Percentiles rank a stretch among this genome's conserved stretches.
Evolutionary conservation across 192 early-diverging fungal species (phyloP).

Genomic region (Mycoemilia scoparia): DNA sequence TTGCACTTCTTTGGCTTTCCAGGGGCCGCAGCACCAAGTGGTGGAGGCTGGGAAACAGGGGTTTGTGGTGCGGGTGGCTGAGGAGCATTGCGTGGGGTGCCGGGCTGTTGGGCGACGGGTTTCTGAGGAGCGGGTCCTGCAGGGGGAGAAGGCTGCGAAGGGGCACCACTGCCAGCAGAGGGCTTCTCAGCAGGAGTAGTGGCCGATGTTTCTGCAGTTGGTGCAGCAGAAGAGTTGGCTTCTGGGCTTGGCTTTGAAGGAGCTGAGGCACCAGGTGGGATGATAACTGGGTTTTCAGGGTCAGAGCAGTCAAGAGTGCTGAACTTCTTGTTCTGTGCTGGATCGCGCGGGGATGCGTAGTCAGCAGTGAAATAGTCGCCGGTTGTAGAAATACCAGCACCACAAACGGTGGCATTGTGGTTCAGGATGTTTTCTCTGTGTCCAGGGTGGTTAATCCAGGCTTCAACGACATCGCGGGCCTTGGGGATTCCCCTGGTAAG

Average conservation of each 20-base stretch:
- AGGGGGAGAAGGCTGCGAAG: background rate
- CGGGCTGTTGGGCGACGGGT: too few species aligned
- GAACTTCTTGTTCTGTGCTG: slow-evolving; percentile 3
- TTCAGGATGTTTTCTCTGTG: slow-evolving; percentile 31
- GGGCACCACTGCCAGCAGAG: background rate
- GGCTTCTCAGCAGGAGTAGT: slow-evolving; percentile 1
- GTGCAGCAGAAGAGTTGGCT: background rate
- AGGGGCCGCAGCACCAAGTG: too few species aligned
- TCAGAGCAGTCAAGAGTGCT: slow-evolving; percentile 13
- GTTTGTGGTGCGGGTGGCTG: too few species aligned
- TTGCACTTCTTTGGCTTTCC: too few species aligned
- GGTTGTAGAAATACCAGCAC: slow-evolving; percentile 14
- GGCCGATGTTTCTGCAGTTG: background rate
- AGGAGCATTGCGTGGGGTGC: too few species aligned
- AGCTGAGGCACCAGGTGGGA: background rate
- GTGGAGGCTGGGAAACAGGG: too few species aligned
- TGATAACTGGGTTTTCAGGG: background rate
- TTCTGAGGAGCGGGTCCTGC: slow-evolving; percentile 1
- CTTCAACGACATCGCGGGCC: slow-evolving; percentile 5
- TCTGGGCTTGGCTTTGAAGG: too few species aligned
- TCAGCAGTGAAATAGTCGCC: slow-evolving; percentile 14
- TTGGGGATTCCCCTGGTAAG: slow-evolving; percentile 7
- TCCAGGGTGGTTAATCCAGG: slow-evolving; percentile 29
- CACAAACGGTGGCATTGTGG: slow-evolving; percentile 22
- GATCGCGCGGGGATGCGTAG: slow-evolving; percentile 17